Evolutionary conservation across 2,329 filamentous ascomycete genomes (phyloP).

Genomic region (Didymella pinodella): DNA sequence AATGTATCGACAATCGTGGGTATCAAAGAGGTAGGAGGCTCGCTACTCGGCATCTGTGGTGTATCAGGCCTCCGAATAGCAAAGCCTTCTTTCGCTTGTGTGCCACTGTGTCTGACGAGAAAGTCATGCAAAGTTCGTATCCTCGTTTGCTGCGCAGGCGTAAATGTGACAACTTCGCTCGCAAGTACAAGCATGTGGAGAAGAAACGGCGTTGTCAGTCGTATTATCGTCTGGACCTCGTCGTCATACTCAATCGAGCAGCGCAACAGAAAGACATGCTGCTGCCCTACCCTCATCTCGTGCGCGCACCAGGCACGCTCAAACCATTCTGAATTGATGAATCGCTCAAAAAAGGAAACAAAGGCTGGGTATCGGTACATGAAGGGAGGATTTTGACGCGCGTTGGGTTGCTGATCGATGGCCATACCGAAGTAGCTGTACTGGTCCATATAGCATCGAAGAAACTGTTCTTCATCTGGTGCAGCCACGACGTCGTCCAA

Average conservation of each 20-base stretch:
- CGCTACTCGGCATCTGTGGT: conserved; percentile 19
- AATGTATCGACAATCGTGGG: conserved; percentile 50
- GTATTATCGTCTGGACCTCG: conserved; percentile 38
- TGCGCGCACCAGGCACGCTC: conserved; percentile 56
- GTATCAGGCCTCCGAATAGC: conserved; percentile 28
- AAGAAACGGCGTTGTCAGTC: conserved; percentile 54
- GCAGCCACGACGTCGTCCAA: conserved; percentile 53
- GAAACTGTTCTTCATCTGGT: conserved; percentile 46
- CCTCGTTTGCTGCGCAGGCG: conserved; percentile 24
- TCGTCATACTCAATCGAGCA: conserved; percentile 39
- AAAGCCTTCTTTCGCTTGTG: conserved; percentile 13
- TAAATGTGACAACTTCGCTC: conserved; percentile 30
- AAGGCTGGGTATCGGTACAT: conserved; percentile 39
- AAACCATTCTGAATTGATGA: conserved; percentile 55
- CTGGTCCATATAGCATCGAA: conserved; percentile 51
- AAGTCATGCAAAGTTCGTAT: conserved; percentile 35
- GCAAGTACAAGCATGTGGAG: conserved; percentile 52
- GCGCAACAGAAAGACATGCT: conserved; percentile 54
- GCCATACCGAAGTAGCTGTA: conserved; percentile 40
- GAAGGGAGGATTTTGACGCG: conserved; percentile 38
- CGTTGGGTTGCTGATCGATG: conserved; percentile 36
- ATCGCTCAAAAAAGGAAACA: conserved; percentile 43
- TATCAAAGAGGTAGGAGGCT: conserved; percentile 23
- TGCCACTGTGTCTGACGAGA: conserved; percentile 23
- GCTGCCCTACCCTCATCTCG: conserved; percentile 53